Evolutionary conservation across 2,329 filamentous ascomycete genomes (phyloP).

Genomic region (Boeremia lycopersici): DNA sequence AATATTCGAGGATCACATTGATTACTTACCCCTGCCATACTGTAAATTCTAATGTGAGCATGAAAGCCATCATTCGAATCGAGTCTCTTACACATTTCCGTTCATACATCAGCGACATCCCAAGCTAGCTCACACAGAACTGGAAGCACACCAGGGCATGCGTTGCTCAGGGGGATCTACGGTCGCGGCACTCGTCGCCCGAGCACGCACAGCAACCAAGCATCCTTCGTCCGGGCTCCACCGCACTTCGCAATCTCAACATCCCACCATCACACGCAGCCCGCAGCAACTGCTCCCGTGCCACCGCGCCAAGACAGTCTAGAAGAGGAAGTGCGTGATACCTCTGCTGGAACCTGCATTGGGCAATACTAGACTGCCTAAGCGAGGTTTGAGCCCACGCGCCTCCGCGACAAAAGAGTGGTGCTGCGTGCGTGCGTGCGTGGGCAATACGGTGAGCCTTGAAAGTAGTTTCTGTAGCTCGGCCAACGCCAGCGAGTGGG

Average conservation of each 20-base stretch:
- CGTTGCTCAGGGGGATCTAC: conserved; percentile 13
- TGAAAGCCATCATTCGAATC: too few species aligned
- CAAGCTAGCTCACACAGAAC: too few species aligned
- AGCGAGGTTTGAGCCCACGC: neutral
- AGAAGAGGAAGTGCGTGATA: conserved; percentile 22
- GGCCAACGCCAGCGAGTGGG: too few species aligned
- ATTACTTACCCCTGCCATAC: too few species aligned
- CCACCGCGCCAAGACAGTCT: conserved; percentile 24
- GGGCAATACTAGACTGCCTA: neutral
- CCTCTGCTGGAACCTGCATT: conserved; percentile 1
- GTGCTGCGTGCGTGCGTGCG: neutral
- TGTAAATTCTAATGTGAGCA: too few species aligned
- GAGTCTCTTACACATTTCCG: too few species aligned
- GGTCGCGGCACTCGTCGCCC: neutral
- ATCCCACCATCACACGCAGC: neutral
- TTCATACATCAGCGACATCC: too few species aligned
- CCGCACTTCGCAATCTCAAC: conserved; percentile 10
- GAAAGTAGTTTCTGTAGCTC: too few species aligned
- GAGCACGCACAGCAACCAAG: neutral
- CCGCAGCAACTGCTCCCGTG: neutral
- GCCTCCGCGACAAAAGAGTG: too few species aligned
- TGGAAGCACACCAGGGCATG: neutral
- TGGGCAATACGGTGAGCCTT: neutral
- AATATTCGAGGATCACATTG: too few species aligned
- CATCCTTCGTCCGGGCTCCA: conserved; percentile 10